Conservation (phyloP, 2,329 filamentous ascomycete genomes). For the Phialemoniopsis sp. region DNA sequence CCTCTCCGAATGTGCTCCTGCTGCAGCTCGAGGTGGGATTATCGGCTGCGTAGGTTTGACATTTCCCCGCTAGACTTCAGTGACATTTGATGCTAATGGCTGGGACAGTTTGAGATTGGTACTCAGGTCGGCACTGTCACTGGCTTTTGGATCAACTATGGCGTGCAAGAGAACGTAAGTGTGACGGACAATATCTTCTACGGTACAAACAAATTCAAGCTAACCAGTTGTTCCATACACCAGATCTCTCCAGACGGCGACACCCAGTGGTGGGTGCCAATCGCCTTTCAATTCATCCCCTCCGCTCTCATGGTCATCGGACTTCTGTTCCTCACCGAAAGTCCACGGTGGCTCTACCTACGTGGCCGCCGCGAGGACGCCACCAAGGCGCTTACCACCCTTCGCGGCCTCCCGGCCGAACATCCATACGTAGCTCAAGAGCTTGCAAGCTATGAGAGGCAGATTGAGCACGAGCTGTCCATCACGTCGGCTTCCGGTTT, state of each 20-base stretch:
- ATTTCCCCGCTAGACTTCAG: too few relatives aligned
- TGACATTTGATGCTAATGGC: too few relatives aligned
- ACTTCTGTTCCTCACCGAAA: slow-evolving; percentile 27
- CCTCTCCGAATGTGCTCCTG: too few relatives aligned
- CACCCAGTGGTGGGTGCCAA: slow-evolving; percentile 27
- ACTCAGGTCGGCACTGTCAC: slow-evolving; percentile 25
- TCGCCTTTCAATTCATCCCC: slow-evolving; percentile 32
- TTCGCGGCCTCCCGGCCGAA: slow-evolving; percentile 30
- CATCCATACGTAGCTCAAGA: slow-evolving; percentile 32
- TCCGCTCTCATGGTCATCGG: slow-evolving; percentile 25
- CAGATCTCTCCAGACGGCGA: slow-evolving; percentile 21
- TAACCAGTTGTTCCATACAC: slow-evolving; percentile 11
- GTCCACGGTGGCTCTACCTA: slow-evolving; percentile 27
- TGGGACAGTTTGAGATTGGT: too few relatives aligned
- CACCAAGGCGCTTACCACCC: slow-evolving; percentile 26
- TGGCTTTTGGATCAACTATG: slow-evolving; percentile 27
- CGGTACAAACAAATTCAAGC: too few relatives aligned
- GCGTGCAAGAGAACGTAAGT: too few relatives aligned
- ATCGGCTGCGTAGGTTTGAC: too few relatives aligned
- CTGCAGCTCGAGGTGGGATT: too few relatives aligned
- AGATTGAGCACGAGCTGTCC: too few relatives aligned
- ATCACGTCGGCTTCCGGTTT: too few relatives aligned
- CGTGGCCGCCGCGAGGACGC: slow-evolving; percentile 27
- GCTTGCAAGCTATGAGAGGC: too few relatives aligned
- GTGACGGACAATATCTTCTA: slow-evolving; percentile 9